These are phyloP conservation scores for Elsinoe ampelina DNA, from an alignment of 2,329 filamentous ascomycete species.

Conservation along the genomic window DNA sequence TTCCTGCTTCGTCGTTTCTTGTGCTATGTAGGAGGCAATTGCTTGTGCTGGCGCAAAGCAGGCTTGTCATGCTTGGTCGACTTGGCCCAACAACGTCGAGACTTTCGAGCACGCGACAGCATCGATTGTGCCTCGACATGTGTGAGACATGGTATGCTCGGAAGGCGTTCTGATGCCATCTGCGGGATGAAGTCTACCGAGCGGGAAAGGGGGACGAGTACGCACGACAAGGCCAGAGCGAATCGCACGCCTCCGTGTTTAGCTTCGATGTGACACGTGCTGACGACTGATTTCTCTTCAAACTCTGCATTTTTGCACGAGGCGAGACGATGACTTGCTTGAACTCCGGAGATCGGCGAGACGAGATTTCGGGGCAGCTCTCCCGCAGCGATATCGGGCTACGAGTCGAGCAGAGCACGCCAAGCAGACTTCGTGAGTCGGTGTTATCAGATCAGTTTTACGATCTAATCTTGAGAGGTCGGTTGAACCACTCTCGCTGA, in stretches of 20 bases:
- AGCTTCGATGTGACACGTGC: constrained; percentile 1
- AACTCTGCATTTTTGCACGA: background rate
- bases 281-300: background rate
- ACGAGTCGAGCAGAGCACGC: background rate
- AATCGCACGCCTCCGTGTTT: background rate
- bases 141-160: background rate
- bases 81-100: background rate
- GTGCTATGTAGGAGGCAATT: background rate
- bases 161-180: background rate
- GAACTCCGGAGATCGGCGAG: background rate
- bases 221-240: background rate
- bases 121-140: background rate
- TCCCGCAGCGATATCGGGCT: background rate
- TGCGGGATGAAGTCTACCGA: background rate
- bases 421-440: background rate
- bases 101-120: background rate
- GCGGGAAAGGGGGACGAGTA: background rate
- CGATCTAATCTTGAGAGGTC: background rate
- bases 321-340: no score
- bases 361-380: background rate
- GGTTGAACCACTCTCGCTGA: background rate
- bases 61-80: background rate
- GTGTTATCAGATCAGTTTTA: background rate
- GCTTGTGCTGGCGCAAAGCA: background rate
- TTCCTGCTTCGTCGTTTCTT: background rate